Conservation (phyloP, 495 filamentous ascomycete genomes). For the Aspergillus indologenus region DNA sequence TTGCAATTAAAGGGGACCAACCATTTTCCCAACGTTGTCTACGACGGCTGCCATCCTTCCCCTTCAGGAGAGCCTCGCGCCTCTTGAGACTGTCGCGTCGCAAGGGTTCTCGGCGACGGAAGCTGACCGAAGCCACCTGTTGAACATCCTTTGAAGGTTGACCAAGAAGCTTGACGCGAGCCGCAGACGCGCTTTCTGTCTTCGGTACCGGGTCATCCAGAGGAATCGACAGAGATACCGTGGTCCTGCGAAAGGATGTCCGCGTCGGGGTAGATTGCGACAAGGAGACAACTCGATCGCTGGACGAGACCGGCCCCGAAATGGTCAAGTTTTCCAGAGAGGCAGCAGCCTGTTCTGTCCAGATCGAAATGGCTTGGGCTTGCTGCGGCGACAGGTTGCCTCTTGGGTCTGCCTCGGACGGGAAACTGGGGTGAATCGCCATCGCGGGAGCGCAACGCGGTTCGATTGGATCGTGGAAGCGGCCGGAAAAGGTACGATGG, state of each 20-base stretch:
- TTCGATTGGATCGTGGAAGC: background rate
- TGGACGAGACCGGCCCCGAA: slow-evolving; percentile 27
- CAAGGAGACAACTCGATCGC: slow-evolving; percentile 10
- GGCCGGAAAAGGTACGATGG: background rate
- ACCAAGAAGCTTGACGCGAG: slow-evolving; percentile 24
- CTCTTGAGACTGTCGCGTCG: slow-evolving; percentile 61
- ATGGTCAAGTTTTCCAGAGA: slow-evolving; percentile 43
- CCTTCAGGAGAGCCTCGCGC: slow-evolving; percentile 80
- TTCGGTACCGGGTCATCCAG: slow-evolving; percentile 42
- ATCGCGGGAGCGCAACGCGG: slow-evolving; percentile 21
- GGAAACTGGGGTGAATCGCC: slow-evolving; percentile 43
- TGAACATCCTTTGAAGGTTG: slow-evolving; percentile 18
- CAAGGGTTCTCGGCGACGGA: slow-evolving; percentile 46
- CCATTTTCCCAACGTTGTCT: slow-evolving; percentile 95
- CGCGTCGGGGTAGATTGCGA: slow-evolving; percentile 25
- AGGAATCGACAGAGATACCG: slow-evolving; percentile 47
- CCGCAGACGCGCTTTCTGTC: slow-evolving; percentile 12
- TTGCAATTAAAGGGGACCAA: slow-evolving; percentile 38
- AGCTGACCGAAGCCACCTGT: slow-evolving; percentile 30
- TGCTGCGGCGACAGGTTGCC: slow-evolving; percentile 42
- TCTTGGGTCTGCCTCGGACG: slow-evolving; percentile 21
- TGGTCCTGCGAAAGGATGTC: slow-evolving; percentile 34
- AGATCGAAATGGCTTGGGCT: slow-evolving; percentile 47
- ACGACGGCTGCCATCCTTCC: slow-evolving; percentile 86
- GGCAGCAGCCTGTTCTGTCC: slow-evolving; percentile 50